These are phyloP conservation scores for Penicillium sp. DNA, from an alignment of 2,329 filamentous ascomycete species.

Conservation along the genomic window DNA sequence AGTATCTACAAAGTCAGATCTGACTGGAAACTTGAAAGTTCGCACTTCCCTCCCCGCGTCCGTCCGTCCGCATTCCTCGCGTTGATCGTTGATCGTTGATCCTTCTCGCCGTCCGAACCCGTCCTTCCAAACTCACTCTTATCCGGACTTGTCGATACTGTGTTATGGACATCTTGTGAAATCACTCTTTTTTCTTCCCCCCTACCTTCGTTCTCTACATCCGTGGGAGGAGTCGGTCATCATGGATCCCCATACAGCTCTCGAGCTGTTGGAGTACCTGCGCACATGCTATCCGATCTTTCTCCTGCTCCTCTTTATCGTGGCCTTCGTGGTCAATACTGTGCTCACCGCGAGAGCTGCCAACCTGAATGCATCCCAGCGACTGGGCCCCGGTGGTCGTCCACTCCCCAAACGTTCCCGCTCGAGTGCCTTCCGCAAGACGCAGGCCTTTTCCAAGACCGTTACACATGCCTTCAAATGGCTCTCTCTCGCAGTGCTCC, in stretches of 20 bases:
- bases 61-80: not conserved
- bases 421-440: conserved; percentile 46
- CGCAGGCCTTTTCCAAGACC: conserved; percentile 57
- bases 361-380: conserved; percentile 44
- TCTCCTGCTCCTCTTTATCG: conserved; percentile 59
- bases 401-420: conserved; percentile 65
- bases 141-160: conserved; percentile 10
- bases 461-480: conserved; percentile 70
- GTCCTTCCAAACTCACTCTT: conserved; percentile 9
- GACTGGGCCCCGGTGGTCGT: conserved; percentile 80
- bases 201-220: conserved; percentile 16
- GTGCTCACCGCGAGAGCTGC: conserved; percentile 51
- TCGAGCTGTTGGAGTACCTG: conserved; percentile 43
- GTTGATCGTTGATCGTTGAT: conserved; percentile 21
- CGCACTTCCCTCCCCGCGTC: not conserved
- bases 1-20: not conserved
- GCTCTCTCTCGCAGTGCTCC: conserved; percentile 63
- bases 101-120: conserved; percentile 12
- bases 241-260: conserved; percentile 39
- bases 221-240: conserved; percentile 20
- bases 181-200: conserved; percentile 6
- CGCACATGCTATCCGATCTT: conserved; percentile 60
- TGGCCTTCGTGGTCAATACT: conserved; percentile 57
- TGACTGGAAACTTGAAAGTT: not conserved
- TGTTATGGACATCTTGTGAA: conserved; percentile 35